Base-by-base conservation (phyloP, 371 early-diverging fungal genomes). In the Mortierella sp. region DNA sequence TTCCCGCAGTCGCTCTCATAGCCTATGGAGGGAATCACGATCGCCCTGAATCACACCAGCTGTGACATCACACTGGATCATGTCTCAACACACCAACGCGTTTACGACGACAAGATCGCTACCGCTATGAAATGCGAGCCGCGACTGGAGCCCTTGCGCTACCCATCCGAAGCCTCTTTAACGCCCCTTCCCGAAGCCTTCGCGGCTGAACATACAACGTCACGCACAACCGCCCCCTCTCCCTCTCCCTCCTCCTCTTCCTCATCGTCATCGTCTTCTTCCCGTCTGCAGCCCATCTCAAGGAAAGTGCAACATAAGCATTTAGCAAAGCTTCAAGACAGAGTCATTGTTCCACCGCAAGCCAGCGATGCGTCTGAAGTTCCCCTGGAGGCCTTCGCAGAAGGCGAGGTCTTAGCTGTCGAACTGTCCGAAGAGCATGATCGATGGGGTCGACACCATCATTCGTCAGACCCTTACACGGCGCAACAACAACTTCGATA, bases 1-100 rank as follows among this genome's bases (percentile, higher is more conserved):
- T 78, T 67, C 82, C 81, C 14, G n/a, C n/a, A n/a, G n/a, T 79
- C 90, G 23, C 87, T 85, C 57, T 66, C 34, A 27, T 23, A 55
- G 26, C 47, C 42, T 15, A 46, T 50, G 51, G 59, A 52, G 43
- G 54, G 46, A 19, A 59, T 66, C 26, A 27, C 47, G 42, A 28
- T 46, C 26, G 48, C 55, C 30, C 42, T 50, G 46, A 50, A 60
- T 21, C 55, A 52, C 50, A 32, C 57, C 23, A 17, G n/a, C 60
- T 49, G 50, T 39, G 34, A 15, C n/a, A 19, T 31, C 31, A n/a
- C 21, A 26, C 27, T 43, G 42, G 46, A 59, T 2, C 51, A 21
- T 47, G 23, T 50, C 46, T 34, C 63, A 31, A n/a, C 28, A 14
- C 52, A 52, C 31, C 59, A 58, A 52, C 65, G 52, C n/a, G 50